Base-by-base conservation (phyloP, 176 grass and related monocot species). In the Carex scoparia region DNA sequence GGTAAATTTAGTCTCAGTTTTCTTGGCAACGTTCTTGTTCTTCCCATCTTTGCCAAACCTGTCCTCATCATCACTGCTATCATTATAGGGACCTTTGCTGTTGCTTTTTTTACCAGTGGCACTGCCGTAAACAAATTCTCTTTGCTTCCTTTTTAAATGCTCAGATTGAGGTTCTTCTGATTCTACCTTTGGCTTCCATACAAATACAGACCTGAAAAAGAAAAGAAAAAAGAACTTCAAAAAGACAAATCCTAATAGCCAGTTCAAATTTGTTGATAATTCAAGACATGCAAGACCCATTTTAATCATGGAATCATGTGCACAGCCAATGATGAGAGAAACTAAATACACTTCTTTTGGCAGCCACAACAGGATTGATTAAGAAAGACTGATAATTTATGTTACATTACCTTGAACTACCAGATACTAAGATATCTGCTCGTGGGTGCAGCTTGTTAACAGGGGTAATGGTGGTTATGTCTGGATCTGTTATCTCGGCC, bases 401-500 rank as follows among this genome's bases (percentile, higher is more conserved):
- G 4, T 0, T 48, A 55, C 61, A 15, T 49, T 89, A 95, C 95
- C 93, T 94, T 88, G 95, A 93, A 76, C 91, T 98, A 82, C 95
- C 95, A 85, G 95, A 89, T 2, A 89, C 93, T 79, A 98, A 80
- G 35, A 98, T 75, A 28, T 98, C 79, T 48, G 94, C 93, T 85
- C 31, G 69, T 0, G 95, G 95, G 69, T 98, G 95, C 37, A 95
- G 86, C 85, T 98, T 98, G 80, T 95, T 98, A 57, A 98, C 93
- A 5, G 93, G 93, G 66, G 88, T 98, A 89, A 98, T 98, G 6
- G 95, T 98, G 69, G 91, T 92, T 72, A 95, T 90, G 86, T 95
- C 91, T 4, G 91, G 87, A 75, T 98, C 91, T 67, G 87, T 95
- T 76, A 95, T 91, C 87, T 93, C 95, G 1, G 93, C 95, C 80